Conservation (phyloP, 2,329 filamentous ascomycete species). For the Zymoseptoria tritici region DNA sequence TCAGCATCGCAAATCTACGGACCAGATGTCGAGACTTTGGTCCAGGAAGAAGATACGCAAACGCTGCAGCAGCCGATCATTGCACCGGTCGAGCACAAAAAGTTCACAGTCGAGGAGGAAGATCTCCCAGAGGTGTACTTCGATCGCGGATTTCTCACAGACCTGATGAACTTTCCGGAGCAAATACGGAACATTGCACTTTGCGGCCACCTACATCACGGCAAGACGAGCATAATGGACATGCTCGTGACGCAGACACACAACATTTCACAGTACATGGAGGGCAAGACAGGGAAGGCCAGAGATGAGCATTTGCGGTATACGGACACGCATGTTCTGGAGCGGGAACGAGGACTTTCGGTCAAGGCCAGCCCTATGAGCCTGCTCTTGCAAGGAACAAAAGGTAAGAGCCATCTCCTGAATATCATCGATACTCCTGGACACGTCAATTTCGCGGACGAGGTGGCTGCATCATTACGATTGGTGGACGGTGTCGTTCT, state of each 20-base stretch:
- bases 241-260: slow-evolving; percentile 97
- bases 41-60: slow-evolving; percentile 95
- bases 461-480: slow-evolving; percentile 80
- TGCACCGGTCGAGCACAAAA: slow-evolving; percentile 86
- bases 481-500: slow-evolving; percentile 87
- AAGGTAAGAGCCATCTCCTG: slow-evolving; percentile 88
- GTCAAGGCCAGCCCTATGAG: slow-evolving; percentile 94
- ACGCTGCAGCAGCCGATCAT: slow-evolving; percentile 88
- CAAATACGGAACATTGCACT: slow-evolving; percentile 90
- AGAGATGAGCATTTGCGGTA: slow-evolving; percentile 88
- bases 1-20: slow-evolving; percentile 96
- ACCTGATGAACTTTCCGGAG: slow-evolving; percentile 91
- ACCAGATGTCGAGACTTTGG: slow-evolving; percentile 85
- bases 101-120: slow-evolving; percentile 90
- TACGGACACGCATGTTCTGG: slow-evolving; percentile 83
- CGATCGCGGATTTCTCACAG: slow-evolving; percentile 85
- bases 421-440: slow-evolving; percentile 95
- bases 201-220: slow-evolving; percentile 89
- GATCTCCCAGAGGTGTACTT: slow-evolving; percentile 85
- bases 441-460: slow-evolving; percentile 97
- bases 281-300: slow-evolving; percentile 72
- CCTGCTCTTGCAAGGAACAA: slow-evolving; percentile 76
- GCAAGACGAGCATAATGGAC: slow-evolving; percentile 97
- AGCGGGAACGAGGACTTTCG: slow-evolving; percentile 82
- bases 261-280: slow-evolving; percentile 69